These are phyloP conservation scores for Diversispora epigaea DNA, from an alignment of 192 early-diverging fungal species.

Conservation along the genomic window DNA sequence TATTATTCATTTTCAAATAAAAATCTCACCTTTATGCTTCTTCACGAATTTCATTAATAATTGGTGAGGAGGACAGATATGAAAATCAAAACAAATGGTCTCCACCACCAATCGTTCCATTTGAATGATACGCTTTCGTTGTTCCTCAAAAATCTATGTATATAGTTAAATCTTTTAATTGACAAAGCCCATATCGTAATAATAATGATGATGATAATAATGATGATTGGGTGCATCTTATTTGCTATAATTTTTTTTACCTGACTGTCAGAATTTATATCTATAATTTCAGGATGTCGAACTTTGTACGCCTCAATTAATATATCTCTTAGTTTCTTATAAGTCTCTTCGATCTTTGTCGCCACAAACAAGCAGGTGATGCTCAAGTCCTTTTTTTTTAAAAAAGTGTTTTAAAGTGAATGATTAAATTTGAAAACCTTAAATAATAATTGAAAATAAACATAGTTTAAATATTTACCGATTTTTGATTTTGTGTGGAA, in stretches of 20 bases:
- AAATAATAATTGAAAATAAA: background rate
- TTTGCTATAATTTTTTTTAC: slow-evolving; percentile 32
- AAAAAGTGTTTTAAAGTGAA: background rate
- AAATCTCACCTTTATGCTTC: slow-evolving; percentile 51
- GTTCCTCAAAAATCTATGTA: slow-evolving; percentile 62
- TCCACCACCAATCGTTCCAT: slow-evolving; percentile 76
- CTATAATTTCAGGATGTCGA: slow-evolving; percentile 49
- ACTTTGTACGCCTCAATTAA: slow-evolving; percentile 60
- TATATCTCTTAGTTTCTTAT: slow-evolving; percentile 81
- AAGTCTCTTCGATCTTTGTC: slow-evolving; percentile 84
- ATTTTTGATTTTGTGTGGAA: slow-evolving; percentile 2
- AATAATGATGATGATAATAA: background rate
- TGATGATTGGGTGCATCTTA: background rate
- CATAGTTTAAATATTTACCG: background rate
- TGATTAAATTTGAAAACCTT: background rate
- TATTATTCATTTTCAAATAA: background rate
- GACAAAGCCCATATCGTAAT: background rate
- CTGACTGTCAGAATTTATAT: slow-evolving; percentile 56
- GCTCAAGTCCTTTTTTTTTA: slow-evolving; percentile 55
- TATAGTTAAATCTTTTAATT: background rate
- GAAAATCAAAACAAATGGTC: slow-evolving; percentile 80
- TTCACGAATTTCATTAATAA: slow-evolving; percentile 73
- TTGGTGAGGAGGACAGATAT: slow-evolving; percentile 69
- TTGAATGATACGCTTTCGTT: slow-evolving; percentile 60
- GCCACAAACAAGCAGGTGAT: slow-evolving; percentile 76